Conservation (phyloP, 495 filamentous ascomycete genomes). For the Oleoguttula mirabilis region DNA sequence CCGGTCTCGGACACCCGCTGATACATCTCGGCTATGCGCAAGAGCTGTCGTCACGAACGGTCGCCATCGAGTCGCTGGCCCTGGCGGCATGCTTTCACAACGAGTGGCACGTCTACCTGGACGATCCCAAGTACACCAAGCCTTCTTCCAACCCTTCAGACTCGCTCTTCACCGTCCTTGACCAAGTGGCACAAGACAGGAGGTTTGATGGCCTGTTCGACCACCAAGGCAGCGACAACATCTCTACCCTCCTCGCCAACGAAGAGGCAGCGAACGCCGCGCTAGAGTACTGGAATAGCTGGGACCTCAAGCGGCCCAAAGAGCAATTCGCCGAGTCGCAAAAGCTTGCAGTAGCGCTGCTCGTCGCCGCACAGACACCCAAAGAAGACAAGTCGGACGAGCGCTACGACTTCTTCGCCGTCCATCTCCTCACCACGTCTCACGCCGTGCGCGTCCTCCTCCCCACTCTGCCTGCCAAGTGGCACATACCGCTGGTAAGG, state of each 20-base stretch:
- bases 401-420: constrained; percentile 73
- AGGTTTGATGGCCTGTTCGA: constrained; percentile 49
- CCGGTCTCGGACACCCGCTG: constrained; percentile 72
- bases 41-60: constrained; percentile 63
- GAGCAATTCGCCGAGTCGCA: constrained; percentile 69
- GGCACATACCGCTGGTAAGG: constrained; percentile 57
- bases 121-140: constrained; percentile 55
- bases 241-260: constrained; percentile 52
- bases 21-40: constrained; percentile 85
- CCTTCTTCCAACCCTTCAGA: constrained; percentile 33
- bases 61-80: constrained; percentile 73
- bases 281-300: constrained; percentile 80
- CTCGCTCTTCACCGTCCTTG: constrained; percentile 54
- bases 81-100: constrained; percentile 60
- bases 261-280: constrained; percentile 53
- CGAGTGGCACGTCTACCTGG: constrained; percentile 64
- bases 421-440: constrained; percentile 68
- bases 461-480: constrained; percentile 60
- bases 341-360: constrained; percentile 56
- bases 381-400: constrained; percentile 33
- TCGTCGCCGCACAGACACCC: constrained; percentile 42
- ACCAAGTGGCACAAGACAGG: constrained; percentile 42
- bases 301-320: constrained; percentile 51
- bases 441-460: constrained; percentile 80
- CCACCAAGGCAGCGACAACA: constrained; percentile 47